Evolutionary conservation across 345 rosid genomes (phyloP).

Genomic region (Trapa bicornis): DNA sequence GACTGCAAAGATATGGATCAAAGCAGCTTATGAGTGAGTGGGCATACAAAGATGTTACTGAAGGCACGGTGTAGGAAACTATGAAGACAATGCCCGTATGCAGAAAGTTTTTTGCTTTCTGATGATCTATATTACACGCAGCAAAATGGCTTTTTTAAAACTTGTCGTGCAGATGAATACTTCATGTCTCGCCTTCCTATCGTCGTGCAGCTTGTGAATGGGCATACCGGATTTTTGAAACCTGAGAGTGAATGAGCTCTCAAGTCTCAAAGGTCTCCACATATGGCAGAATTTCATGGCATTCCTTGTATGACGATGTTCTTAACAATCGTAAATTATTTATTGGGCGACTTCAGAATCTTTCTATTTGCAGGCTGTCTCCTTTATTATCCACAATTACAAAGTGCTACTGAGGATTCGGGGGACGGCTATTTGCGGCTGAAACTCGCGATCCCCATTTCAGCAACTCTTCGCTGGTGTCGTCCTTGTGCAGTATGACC

Average conservation of each 20-base stretch:
- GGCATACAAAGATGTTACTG: conserved; percentile 66
- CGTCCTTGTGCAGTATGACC: neutral
- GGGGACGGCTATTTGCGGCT: neutral
- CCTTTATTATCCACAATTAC: neutral
- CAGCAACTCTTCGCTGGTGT: neutral
- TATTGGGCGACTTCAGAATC: too few species aligned
- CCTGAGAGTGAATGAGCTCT: conserved; percentile 2
- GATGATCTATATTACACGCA: too few species aligned
- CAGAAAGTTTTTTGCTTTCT: neutral
- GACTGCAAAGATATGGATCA: conserved; percentile 51
- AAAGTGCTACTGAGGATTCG: neutral
- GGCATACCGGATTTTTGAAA: conserved; percentile 52
- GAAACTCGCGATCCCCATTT: neutral
- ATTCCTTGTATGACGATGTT: neutral
- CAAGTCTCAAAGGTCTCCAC: neutral
- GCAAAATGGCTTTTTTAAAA: too few species aligned
- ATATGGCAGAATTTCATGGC: neutral
- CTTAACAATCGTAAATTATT: neutral
- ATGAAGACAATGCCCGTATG: neutral
- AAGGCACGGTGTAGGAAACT: conserved; percentile 58
- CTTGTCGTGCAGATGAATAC: too few species aligned
- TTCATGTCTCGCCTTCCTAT: too few species aligned
- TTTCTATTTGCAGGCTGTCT: too few species aligned
- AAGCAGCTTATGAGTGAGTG: conserved; percentile 61
- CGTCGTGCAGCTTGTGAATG: too few species aligned